phyloP scores from a whole-genome alignment of 2,329 filamentous ascomycete species.

The Hymenoscyphus scutula region DNA sequence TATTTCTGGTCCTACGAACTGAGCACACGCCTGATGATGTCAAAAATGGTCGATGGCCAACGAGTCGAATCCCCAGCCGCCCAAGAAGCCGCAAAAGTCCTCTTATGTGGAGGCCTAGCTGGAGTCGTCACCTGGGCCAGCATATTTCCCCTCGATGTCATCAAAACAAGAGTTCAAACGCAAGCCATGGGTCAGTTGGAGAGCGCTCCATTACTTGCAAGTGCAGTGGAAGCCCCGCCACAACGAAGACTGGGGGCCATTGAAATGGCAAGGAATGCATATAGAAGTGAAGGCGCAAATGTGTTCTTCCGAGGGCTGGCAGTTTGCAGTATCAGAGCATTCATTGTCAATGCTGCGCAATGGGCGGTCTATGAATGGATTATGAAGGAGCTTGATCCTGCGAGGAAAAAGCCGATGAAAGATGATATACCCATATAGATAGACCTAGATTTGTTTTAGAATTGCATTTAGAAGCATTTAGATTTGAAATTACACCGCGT shows the following conservation, averaged over 20 bases:
- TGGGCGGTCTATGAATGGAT: constrained; percentile 92
- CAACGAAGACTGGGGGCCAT: constrained; percentile 50
- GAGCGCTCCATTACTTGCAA: constrained; percentile 36
- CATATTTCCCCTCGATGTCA: constrained; percentile 85
- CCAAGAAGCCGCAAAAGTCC: constrained; percentile 57
- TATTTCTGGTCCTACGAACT: constrained; percentile 95
- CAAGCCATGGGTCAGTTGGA: constrained; percentile 46
- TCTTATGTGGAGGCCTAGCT: constrained; percentile 83
- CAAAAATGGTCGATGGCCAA: constrained; percentile 17
- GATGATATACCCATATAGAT: constrained; percentile 15
- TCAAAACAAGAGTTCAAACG: constrained; percentile 90
- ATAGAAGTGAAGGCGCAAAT: constrained; percentile 57
- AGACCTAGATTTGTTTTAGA: constrained; percentile 4
- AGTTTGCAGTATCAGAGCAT: constrained; percentile 81
- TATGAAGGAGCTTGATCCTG: constrained; percentile 56
- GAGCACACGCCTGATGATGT: constrained; percentile 57
- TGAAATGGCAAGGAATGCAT: constrained; percentile 64
- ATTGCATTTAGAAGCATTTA: background rate
- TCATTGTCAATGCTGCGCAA: constrained; percentile 89
- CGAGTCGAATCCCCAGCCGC: constrained; percentile 25
- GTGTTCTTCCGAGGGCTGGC: constrained; percentile 73
- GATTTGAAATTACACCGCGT: background rate
- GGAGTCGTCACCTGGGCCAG: constrained; percentile 87
- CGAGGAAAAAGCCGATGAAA: constrained; percentile 12
- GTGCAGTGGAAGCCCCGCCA: constrained; percentile 21